phyloP scores from a whole-genome alignment of 306 rosid species.

The Amphicarpaea edgeworthii region DNA sequence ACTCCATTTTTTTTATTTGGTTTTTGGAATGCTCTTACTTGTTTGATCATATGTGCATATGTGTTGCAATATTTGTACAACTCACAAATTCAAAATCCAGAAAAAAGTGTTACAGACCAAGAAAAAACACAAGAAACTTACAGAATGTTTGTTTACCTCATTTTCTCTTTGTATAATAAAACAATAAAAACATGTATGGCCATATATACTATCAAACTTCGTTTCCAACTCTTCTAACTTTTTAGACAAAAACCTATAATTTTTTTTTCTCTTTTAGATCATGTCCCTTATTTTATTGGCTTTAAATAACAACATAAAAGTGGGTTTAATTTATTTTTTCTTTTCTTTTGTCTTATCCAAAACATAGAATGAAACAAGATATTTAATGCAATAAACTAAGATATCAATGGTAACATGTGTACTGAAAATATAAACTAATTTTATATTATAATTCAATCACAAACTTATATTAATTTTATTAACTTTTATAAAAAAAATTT shows the following conservation, averaged over 20 bases:
- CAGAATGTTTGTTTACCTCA: neutral
- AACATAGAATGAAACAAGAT: conserved; percentile 2
- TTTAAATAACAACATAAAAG: neutral
- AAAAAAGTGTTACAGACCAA: no score
- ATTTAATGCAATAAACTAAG: neutral
- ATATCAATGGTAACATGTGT: no score
- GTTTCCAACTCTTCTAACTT: neutral
- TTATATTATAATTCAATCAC: no score
- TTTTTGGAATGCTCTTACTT: neutral
- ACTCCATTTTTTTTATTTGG: neutral
- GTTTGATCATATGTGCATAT: neutral
- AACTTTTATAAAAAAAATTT: no score
- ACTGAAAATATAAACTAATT: no score
- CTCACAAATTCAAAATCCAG: no score
- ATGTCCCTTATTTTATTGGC: neutral
- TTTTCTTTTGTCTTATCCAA: neutral
- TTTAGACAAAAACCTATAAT: neutral
- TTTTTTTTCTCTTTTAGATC: neutral
- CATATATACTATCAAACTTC: neutral
- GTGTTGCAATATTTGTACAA: neutral
- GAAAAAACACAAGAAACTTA: no score
- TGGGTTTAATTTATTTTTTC: neutral
- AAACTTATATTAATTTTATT: no score
- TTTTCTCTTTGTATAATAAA: neutral
- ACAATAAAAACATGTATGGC: neutral